Evolutionary conservation across 2,329 filamentous ascomycete species (phyloP), one percentile per base, ranked within the genome.

Genomic region (Alternaria triticina): DNA sequence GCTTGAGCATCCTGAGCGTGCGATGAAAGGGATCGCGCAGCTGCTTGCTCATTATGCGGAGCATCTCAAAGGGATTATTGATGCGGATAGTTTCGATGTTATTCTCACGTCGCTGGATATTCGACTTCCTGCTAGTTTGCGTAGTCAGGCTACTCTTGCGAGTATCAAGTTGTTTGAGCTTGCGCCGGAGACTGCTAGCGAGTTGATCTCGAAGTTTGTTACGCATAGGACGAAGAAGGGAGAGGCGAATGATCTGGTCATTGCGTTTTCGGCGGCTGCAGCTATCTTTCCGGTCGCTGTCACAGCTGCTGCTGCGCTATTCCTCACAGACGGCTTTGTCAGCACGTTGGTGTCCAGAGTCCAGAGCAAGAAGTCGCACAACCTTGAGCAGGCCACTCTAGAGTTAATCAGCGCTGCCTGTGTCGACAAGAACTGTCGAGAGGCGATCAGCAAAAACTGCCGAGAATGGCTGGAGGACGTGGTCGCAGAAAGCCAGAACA

Each of bases 341-440:
- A 85, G 89, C 62, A 90, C 88, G 59, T 86, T 98, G 7, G 90
- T 91, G 15, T 88, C 91, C 13, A 83, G 96, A 57, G 91, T 97
- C 80, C 87, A 91, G 68, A 88, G 90, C 76, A 92, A 91, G 84
- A 96, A 95, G 83, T 95, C 91, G 76, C 87, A 88, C 69, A 93
- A 93, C 72, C 91, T 98, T 22, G 94, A 97, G 80, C 90, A 92
- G 62, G 92, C 94, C 3, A 91, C 93, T 51, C 81, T 99, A 70
- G 92, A 97, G 74, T 89, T 99, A 82, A 86, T 99, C 61, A 97
- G 94, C 80, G 93, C 93, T 12, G 94, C 95, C 7, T 97, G 94
- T 80, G 92, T 97, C 80, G 92, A 96, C 76, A 86, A 89, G 50
- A 83, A 88, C 8, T 98, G 94, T 74, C 89, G 96, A 22, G 91